phyloP scores from a whole-genome alignment of 1,284 basidiomycete genomes.

The Leccinum glutinopallens region DNA sequence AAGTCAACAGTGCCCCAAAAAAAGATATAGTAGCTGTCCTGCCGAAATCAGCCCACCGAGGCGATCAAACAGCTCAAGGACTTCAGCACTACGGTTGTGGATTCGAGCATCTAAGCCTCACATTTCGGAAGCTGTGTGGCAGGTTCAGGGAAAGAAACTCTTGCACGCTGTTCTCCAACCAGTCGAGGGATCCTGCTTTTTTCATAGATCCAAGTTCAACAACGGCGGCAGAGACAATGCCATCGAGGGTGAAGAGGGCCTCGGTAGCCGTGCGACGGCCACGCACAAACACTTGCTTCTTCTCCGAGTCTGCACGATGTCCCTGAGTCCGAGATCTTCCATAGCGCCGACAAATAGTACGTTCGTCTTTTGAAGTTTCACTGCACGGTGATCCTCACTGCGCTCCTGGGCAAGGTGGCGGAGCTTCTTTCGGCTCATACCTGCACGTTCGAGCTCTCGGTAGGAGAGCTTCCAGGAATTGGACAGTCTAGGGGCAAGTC shows the following conservation, averaged over 20 bases:
- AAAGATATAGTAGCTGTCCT: background rate
- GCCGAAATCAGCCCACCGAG: background rate
- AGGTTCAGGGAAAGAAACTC: background rate
- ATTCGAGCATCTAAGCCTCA: constrained; percentile 4
- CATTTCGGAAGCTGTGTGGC: constrained; percentile 4
- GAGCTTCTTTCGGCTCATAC: constrained; percentile 3
- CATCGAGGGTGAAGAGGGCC: background rate
- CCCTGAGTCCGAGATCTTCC: background rate
- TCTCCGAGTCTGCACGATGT: background rate
- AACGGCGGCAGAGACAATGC: background rate
- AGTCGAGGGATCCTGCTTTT: background rate
- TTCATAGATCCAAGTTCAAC: constrained; percentile 3
- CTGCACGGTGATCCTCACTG: background rate
- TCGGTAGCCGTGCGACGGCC: background rate
- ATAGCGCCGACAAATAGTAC: background rate
- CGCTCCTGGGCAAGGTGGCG: background rate
- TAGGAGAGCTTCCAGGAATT: constrained; percentile 10
- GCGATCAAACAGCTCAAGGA: constrained; percentile 4
- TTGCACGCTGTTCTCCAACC: background rate
- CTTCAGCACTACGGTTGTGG: constrained; percentile 2
- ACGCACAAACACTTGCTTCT: constrained; percentile 1
- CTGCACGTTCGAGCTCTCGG: constrained; percentile 28
- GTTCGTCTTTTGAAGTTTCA: constrained; percentile 1
- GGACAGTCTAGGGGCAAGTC: no score
- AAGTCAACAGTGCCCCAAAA: background rate